Percentiles rank a stretch among this genome's conserved stretches.
phyloP scores from a whole-genome alignment of 2,329 filamentous ascomycete genomes.

The Exutisphaerella laricina region DNA sequence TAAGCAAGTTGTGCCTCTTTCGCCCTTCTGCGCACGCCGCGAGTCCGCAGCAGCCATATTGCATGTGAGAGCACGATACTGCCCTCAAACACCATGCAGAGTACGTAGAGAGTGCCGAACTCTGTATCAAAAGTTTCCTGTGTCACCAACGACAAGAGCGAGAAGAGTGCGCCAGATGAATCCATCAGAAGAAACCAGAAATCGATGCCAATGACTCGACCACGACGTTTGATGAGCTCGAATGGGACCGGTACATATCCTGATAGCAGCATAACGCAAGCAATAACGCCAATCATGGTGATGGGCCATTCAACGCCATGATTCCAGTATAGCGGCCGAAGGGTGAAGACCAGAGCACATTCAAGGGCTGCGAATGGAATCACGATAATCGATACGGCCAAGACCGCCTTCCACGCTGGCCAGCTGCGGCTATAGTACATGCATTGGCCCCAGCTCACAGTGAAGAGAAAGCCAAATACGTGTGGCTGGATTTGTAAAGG shows the following conservation, averaged over 20 bases:
- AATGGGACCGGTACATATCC: background rate
- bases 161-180: background rate
- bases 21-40: background rate
- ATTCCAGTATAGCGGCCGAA: background rate
- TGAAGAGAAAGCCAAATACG: background rate
- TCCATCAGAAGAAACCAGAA: background rate
- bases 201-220: background rate
- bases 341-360: background rate
- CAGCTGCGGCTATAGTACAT: background rate
- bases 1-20: background rate
- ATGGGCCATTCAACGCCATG: background rate
- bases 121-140: background rate
- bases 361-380: background rate
- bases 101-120: background rate
- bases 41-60: background rate
- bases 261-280: background rate
- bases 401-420: background rate
- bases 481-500: background rate
- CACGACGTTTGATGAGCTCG: background rate
- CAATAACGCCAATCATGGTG: background rate
- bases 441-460: background rate
- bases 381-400: background rate
- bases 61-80: background rate
- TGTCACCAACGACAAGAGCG: background rate
- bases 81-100: background rate